Base-by-base conservation (phyloP, 1,139 yeast species). In the Diutina rugosa region DNA sequence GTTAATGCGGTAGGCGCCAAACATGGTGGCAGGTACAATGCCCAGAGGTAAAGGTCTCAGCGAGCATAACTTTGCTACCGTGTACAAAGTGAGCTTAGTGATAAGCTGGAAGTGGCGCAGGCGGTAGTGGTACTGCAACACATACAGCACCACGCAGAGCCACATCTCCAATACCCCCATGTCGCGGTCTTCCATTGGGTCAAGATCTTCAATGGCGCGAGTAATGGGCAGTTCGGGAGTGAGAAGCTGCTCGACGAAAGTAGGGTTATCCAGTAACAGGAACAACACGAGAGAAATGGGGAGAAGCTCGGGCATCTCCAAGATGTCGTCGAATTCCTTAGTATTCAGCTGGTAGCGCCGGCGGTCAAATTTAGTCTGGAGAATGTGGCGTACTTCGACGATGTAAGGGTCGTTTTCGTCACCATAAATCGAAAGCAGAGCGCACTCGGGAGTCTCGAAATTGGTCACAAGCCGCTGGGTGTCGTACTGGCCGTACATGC, bases 71-170 rank as follows among this genome's bases (percentile, higher is more conserved):
- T 32, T 30, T 7, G 53, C 18, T 2, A 49, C 28, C 5, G 53
- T 30, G 12, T n/a, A n/a, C 14, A 49, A 18, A 2, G 32, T 32
- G 29, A 49, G 53, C 35, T 32, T 30, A n/a, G 53, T 16, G 16
- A 49, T 66, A 18, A 59, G 58, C 6, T 59, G 57, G 1, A 72
- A 66, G 44, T 65, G 65, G 10, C 53, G 53, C 53, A 32, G 45
- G 3, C 53, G 53, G 59, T 70, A 69, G 59, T 73, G 78, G 59
- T 73, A 71, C 55, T 72, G 76, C 57, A 69, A 67, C 26, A 71
- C 64, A 57, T 74, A 76, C 1, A 78, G 73, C 47, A 69, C 60
- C 21, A 73, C 62, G 57, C 76, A 69, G 26, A 75, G 61, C 76
- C 77, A 75, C n/a, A 69, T 57, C 41, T 67, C 72, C 46, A 69